Base-by-base conservation (phyloP, 1,284 basidiomycete genomes). In the Meira miltonrushii region DNA sequence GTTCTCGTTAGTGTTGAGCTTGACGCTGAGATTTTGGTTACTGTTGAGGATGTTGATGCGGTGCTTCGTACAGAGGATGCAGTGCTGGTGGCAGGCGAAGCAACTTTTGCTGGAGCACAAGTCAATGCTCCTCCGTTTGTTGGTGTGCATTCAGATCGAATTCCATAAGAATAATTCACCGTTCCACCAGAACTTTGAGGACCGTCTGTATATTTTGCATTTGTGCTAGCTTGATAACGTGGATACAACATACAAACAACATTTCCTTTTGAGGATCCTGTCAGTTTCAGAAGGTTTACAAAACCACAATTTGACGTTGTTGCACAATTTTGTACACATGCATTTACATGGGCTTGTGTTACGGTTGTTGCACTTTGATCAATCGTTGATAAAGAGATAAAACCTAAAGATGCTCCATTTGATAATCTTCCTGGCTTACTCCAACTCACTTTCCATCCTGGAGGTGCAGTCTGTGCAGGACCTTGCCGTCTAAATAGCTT, bases 361-460 rank as follows among this genome's bases (percentile, higher is more conserved):
- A 48, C 23, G 46, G 17, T 25, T 3, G 4, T 23, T 17, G 46
- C 17, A 8, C 8, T 33, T 33, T 33, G 28, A 33, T 33, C 28
- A 33, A 33, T 8, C 21, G 46, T 48, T 13, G 46, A n/a, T 13
- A 48, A 23, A 12, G 46, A 17, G 2, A 12, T 21, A 23, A 21
- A 48, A 17, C 5, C 5, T 21, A 48, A 25, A 25, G 46, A 48
- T 48, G 13, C n/a, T 13, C 46, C 46, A 5, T 21, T 23, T 21
- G 46, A 48, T 12, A 23, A n/a, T 25, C 46, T 2, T 2, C 5
- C 25, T 13, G 21, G 12, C 23, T 21, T 25, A 25, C 23, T 48
- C 46, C 46, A 48, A 25, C 46, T 48, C 12, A 48, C 21, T 25
- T 48, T 48, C 17, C 25, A 48, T 2, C 46, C 46, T 12, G 46